Evolutionary conservation across 2,329 filamentous ascomycete species (phyloP).

Genomic region (Setomelanomma holmii): DNA sequence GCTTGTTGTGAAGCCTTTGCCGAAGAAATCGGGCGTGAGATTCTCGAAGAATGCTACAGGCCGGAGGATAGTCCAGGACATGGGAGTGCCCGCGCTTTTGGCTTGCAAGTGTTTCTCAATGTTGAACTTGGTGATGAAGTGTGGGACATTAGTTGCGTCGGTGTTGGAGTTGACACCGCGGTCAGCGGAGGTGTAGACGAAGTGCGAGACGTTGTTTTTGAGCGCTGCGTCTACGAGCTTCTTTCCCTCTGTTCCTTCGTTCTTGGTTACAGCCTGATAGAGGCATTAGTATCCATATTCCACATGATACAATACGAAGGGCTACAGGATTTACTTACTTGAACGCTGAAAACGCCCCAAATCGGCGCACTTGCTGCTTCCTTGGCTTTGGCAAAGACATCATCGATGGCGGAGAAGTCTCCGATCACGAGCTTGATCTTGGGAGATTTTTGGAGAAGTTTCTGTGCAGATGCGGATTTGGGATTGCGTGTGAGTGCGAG

Average conservation of each 20-base stretch:
- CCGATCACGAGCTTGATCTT: conserved; percentile 63
- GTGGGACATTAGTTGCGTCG: conserved; percentile 63
- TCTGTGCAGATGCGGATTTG: conserved; percentile 57
- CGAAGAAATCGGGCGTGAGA: conserved; percentile 52
- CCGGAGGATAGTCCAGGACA: conserved; percentile 66
- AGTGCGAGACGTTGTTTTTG: conserved; percentile 40
- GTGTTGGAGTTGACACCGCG: conserved; percentile 53
- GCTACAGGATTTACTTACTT: conserved; percentile 25
- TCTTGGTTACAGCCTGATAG: conserved; percentile 27
- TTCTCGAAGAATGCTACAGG: conserved; percentile 69
- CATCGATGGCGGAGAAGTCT: conserved; percentile 58
- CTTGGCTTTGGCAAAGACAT: conserved; percentile 58
- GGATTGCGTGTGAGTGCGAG: conserved; percentile 64
- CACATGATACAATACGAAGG: too few species aligned
- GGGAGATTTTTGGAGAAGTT: conserved; percentile 52
- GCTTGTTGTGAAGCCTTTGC: conserved; percentile 54
- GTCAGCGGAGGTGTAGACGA: conserved; percentile 49
- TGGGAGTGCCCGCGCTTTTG: conserved; percentile 47
- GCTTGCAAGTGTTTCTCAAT: conserved; percentile 65
- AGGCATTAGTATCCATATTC: not conserved
- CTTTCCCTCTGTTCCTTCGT: conserved; percentile 48
- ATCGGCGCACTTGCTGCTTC: conserved; percentile 34
- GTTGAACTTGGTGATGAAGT: conserved; percentile 67
- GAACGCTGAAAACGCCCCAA: conserved; percentile 45
- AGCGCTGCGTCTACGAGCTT: conserved; percentile 45